Evolutionary conservation across 306 rosid genomes (phyloP).

Genomic region (Calophaca sinica): DNA sequence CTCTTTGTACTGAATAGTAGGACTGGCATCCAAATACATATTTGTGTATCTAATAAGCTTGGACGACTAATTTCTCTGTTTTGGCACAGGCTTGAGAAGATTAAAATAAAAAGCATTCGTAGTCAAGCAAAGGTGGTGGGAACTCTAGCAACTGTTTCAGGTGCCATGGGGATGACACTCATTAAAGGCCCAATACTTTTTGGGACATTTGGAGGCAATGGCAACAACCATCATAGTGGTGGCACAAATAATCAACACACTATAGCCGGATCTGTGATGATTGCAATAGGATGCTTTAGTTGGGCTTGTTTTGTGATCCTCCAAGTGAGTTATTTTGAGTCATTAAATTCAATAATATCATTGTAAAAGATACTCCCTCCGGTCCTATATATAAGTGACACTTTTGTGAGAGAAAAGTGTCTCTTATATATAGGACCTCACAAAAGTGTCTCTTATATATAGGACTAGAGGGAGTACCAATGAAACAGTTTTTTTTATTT

Average conservation of each 20-base stretch:
- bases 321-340: slow-evolving; percentile 58
- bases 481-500: neutral
- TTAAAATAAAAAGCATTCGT: slow-evolving; percentile 61
- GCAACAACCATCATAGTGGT: slow-evolving; percentile 39
- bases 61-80: slow-evolving; percentile 1
- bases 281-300: slow-evolving; percentile 75
- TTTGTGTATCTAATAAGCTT: slow-evolving; percentile 6
- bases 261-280: slow-evolving; percentile 71
- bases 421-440: no score
- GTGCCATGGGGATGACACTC: slow-evolving; percentile 89
- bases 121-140: slow-evolving; percentile 88
- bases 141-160: slow-evolving; percentile 78
- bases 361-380: no score
- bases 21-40: neutral
- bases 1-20: no score
- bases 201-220: slow-evolving; percentile 47
- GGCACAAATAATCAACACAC: slow-evolving; percentile 55
- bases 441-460: no score
- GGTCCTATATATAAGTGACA: no score
- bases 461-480: no score
- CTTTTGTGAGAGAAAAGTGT: no score
- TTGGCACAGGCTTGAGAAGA: slow-evolving; percentile 72
- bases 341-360: neutral
- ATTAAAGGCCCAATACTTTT: slow-evolving; percentile 78
- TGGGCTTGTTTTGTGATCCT: slow-evolving; percentile 83